These are phyloP conservation scores for Penicillium flavigenum DNA, from an alignment of 495 filamentous ascomycete species.

Conservation along the genomic window DNA sequence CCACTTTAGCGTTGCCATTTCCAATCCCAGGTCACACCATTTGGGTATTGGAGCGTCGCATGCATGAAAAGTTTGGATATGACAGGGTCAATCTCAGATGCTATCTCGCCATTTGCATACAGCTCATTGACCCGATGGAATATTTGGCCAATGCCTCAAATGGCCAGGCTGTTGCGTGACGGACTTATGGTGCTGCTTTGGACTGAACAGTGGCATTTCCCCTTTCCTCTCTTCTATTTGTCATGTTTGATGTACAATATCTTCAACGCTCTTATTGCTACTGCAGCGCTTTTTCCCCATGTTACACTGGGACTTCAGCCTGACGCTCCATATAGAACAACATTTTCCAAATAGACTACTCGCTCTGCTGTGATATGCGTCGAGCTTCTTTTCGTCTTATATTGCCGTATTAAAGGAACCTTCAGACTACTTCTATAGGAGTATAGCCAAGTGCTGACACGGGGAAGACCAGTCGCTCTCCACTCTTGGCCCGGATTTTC, in stretches of 20 bases:
- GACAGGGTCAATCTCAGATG: neutral
- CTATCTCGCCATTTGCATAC: neutral
- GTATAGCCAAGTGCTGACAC: neutral
- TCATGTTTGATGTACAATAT: conserved; percentile 6
- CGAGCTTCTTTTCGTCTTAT: neutral
- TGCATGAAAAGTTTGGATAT: conserved; percentile 2
- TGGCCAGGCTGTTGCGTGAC: neutral
- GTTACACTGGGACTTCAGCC: neutral
- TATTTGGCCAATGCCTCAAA: neutral
- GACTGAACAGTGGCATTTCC: neutral
- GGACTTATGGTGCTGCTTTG: neutral
- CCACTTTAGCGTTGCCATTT: conserved; percentile 5
- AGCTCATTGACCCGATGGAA: neutral
- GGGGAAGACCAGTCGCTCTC: neutral
- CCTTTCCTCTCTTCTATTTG: neutral
- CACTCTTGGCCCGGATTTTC: conserved; percentile 1
- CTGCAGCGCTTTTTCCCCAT: neutral
- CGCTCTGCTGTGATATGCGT: neutral
- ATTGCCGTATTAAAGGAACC: neutral
- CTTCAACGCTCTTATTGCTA: conserved; percentile 3
- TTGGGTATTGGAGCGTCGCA: conserved; percentile 4
- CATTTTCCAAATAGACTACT: neutral
- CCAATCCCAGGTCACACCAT: neutral
- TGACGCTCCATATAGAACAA: neutral
- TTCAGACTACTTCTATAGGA: neutral